phyloP scores from a whole-genome alignment of 1,284 basidiomycete genomes.

The Puccinia hordei region DNA sequence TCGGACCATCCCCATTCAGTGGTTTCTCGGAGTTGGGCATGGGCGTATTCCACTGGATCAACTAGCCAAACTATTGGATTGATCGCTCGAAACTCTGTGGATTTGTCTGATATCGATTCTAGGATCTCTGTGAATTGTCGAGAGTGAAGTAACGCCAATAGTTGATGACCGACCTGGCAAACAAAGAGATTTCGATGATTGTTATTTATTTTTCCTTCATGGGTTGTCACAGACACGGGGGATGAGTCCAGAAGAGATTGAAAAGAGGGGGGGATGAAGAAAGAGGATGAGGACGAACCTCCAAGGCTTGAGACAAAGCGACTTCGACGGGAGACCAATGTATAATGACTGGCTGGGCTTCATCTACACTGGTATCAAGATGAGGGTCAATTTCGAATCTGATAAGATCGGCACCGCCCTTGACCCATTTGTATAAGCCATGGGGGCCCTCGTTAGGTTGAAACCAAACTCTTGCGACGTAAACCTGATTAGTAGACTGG shows the following conservation, averaged over 20 bases:
- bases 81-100: conserved; percentile 26
- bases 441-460: conserved; percentile 35
- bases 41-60: conserved; percentile 50
- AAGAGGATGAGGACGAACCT: conserved; percentile 30
- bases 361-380: not conserved
- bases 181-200: not conserved
- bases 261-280: no score
- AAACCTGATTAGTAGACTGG: conserved; percentile 19
- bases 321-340: conserved; percentile 48
- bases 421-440: conserved; percentile 40
- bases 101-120: not conserved
- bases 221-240: no score
- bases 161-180: conserved; percentile 43
- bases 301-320: conserved; percentile 43
- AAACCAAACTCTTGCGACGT: conserved; percentile 39
- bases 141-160: conserved; percentile 44
- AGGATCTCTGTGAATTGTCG: conserved; percentile 36
- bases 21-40: conserved; percentile 48
- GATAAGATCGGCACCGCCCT: conserved; percentile 44
- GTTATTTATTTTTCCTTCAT: no score
- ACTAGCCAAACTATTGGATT: conserved; percentile 49
- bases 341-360: conserved; percentile 15
- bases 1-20: conserved; percentile 51
- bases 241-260: no score
- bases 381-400: conserved; percentile 3